A percentile compares a stretch with the other conserved stretches of the same genome.
Conservation (phyloP, 2,329 filamentous ascomycete genomes). For the Epichloe elymi region DNA sequence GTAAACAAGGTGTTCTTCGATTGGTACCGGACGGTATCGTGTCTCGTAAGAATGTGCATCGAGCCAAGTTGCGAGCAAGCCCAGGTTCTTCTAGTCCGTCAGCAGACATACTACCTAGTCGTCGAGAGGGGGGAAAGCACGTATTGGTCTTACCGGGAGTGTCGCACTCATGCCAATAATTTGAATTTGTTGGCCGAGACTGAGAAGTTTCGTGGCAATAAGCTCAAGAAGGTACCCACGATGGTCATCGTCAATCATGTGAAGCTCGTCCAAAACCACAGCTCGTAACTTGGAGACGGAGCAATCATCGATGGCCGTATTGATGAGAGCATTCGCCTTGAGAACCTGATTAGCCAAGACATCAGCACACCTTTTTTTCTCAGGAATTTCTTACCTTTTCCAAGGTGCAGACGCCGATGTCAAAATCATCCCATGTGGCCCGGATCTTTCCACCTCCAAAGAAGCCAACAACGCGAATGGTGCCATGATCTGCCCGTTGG, state of each 20-base stretch:
- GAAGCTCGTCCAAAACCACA: conserved; percentile 65
- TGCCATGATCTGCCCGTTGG: conserved; percentile 41
- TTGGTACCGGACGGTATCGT: conserved; percentile 59
- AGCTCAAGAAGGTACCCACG: conserved; percentile 65
- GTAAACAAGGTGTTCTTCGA: conserved; percentile 62
- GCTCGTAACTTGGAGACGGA: conserved; percentile 49
- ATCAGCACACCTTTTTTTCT: background rate
- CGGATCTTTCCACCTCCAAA: conserved; percentile 60
- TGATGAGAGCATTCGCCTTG: conserved; percentile 62
- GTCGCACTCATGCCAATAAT: conserved; percentile 74
- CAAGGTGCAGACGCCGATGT: conserved; percentile 67
- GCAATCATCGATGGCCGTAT: conserved; percentile 59
- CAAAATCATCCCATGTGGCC: conserved; percentile 58
- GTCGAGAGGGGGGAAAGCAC: background rate
- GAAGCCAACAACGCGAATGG: conserved; percentile 55
- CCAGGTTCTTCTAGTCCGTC: conserved; percentile 43
- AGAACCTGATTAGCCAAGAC: conserved; percentile 2
- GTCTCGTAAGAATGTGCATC: conserved; percentile 59
- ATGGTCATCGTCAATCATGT: conserved; percentile 68
- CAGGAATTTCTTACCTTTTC: conserved; percentile 41
- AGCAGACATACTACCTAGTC: background rate
- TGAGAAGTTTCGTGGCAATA: conserved; percentile 59
- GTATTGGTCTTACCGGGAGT: conserved; percentile 40
- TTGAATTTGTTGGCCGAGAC: conserved; percentile 52
- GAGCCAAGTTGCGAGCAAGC: conserved; percentile 57